phyloP scores from a whole-genome alignment of 768 basidiomycete species.

The Leccinum barrowsii region DNA sequence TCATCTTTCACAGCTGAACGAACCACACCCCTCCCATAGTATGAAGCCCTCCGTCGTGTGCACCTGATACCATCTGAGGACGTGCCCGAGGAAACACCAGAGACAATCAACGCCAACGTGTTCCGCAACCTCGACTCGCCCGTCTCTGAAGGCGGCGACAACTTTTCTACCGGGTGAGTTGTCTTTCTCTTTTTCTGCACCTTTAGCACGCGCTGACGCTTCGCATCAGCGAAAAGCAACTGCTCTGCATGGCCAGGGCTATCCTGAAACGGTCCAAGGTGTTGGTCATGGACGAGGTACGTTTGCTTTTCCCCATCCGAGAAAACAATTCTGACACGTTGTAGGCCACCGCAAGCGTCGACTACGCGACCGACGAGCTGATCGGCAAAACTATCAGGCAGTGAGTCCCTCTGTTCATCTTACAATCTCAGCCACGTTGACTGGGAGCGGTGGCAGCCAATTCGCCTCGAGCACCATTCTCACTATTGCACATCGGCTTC shows the following conservation, averaged over 20 bases:
- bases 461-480: slow-evolving; percentile 80
- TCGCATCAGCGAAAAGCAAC: slow-evolving; percentile 63
- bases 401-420: slow-evolving; percentile 39
- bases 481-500: slow-evolving; percentile 77
- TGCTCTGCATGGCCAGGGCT: slow-evolving; percentile 87
- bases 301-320: not conserved
- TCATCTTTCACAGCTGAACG: not conserved
- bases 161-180: slow-evolving; percentile 78
- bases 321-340: slow-evolving; percentile 1
- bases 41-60: slow-evolving; percentile 78
- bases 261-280: slow-evolving; percentile 76
- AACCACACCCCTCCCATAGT: slow-evolving; percentile 39
- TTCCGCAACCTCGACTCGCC: slow-evolving; percentile 72
- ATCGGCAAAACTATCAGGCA: slow-evolving; percentile 79
- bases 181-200: not conserved
- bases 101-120: slow-evolving; percentile 64
- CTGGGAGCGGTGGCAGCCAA: slow-evolving; percentile 41
- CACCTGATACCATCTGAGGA: slow-evolving; percentile 69
- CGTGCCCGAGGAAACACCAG: slow-evolving; percentile 32
- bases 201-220: not conserved
- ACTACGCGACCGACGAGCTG: slow-evolving; percentile 86
- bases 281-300: slow-evolving; percentile 81
- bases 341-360: slow-evolving; percentile 72
- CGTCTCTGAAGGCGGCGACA: slow-evolving; percentile 84
- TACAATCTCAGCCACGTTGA: not conserved